Base-by-base conservation (phyloP, 2,329 filamentous ascomycete species). In the Pseudocercospora fuligena region DNA sequence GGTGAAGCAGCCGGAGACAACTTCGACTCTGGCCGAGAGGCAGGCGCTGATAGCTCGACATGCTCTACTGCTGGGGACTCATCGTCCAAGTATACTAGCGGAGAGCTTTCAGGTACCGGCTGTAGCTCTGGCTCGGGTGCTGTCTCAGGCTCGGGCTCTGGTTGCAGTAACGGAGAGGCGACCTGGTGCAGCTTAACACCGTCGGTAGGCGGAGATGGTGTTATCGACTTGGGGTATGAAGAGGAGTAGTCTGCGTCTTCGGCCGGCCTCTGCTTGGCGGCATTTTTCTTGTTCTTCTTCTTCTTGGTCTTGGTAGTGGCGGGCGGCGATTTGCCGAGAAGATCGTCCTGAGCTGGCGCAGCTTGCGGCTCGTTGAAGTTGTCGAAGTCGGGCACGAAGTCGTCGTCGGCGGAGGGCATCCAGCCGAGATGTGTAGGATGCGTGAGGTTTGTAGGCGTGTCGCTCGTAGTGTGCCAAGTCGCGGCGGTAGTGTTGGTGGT, bases 361-460 rank as follows among this genome's bases (percentile, higher is more conserved):
- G 66, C 60, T 57, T 66, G 64, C 61, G 68, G 58, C 64, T 72
- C 68, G 65, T 70, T 65, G 46, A 70, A 67, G 65, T 72, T 67
- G 69, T 76, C 73, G 65, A 75, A 69, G 61, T 70, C 69, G 66
- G 68, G 65, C 65, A 69, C 70, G 59, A 72, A 64, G 57, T 70
- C 68, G 65, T 70, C 61, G 68, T 59, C 63, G 64, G 66, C 63
- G 62, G 66, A 68, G 65, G 70, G 69, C 70, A 72, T 72, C 66
- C 69, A 71, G 69, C 66, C 70, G 57, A 54, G 58, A 27, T 27
- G 23, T 64, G 63, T 21, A 36, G 29, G 31, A 36, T 19, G 36
- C 25, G 21, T 53, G 33, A 49, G 31, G 31, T 33, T 36, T 27
- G 47, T 29, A 25, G 51, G 49, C 31, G 51, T 31, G 27, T 23